Conservation (phyloP, 495 filamentous ascomycete genomes). For the Neurospora sp. region DNA sequence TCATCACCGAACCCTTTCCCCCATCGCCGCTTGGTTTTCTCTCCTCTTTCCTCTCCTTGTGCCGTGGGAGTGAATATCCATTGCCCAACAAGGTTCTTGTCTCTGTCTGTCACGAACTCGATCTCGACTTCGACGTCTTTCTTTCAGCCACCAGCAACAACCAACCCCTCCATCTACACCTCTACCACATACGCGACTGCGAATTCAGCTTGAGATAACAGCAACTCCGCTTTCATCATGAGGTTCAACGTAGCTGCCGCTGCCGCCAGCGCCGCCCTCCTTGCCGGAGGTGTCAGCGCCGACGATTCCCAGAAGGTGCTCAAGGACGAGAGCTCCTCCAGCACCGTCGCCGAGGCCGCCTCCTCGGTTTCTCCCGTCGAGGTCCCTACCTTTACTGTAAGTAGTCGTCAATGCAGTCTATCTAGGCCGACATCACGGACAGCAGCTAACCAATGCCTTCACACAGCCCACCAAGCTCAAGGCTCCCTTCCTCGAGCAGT, state of each 20-base stretch:
- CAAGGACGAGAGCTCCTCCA: conserved; percentile 32
- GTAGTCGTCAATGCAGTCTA: conserved; percentile 21
- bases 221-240: conserved; percentile 28
- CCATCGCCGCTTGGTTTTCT: neutral
- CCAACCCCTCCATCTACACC: neutral
- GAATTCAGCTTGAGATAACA: conserved; percentile 10
- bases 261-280: conserved; percentile 59
- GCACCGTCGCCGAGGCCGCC: conserved; percentile 39
- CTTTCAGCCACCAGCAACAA: conserved; percentile 5
- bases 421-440: neutral
- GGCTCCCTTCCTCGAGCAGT: conserved; percentile 95
- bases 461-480: conserved; percentile 72
- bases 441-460: conserved; percentile 20
- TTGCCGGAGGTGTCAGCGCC: conserved; percentile 58
- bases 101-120: conserved; percentile 14
- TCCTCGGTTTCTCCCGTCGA: conserved; percentile 40
- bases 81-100: conserved; percentile 13
- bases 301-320: conserved; percentile 55
- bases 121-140: conserved; percentile 6
- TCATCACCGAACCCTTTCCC: conserved; percentile 10
- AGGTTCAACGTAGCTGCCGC: conserved; percentile 70
- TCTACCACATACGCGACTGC: conserved; percentile 11
- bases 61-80: conserved; percentile 34
- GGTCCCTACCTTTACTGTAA: conserved; percentile 83
- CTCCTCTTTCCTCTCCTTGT: conserved; percentile 25